phyloP scores from a whole-genome alignment of 805 yeast species.

The Wickerhamomyces bovis region DNA sequence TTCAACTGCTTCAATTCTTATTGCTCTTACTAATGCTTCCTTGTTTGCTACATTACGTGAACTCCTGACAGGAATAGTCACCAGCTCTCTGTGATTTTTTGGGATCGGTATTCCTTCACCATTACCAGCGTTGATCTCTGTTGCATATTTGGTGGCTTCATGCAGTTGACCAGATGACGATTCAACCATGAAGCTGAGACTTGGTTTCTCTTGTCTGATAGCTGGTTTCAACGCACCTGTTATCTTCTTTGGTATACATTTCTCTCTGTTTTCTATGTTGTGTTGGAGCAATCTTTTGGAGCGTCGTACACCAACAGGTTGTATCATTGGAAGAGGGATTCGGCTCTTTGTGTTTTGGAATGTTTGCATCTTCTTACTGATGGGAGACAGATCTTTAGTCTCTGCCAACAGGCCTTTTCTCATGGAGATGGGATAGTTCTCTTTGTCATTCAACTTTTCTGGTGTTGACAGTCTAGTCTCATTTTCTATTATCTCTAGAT shows the following conservation, averaged over 20 bases:
- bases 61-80: conserved; percentile 42
- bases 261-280: neutral
- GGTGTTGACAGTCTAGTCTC: conserved; percentile 6
- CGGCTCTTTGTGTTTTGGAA: conserved; percentile 11
- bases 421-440: conserved; percentile 11
- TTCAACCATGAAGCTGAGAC: conserved; percentile 46
- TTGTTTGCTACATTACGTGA: conserved; percentile 14
- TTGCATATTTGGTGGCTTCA: conserved; percentile 66
- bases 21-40: conserved; percentile 17
- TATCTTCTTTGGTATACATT: conserved; percentile 17
- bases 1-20: neutral
- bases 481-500: conserved; percentile 1
- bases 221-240: conserved; percentile 9
- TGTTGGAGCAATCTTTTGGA: conserved; percentile 14
- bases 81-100: conserved; percentile 48
- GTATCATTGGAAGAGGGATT: conserved; percentile 16
- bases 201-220: conserved; percentile 7
- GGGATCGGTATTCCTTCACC: conserved; percentile 61
- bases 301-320: conserved; percentile 11
- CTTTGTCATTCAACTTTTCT: conserved; percentile 10
- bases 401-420: conserved; percentile 7
- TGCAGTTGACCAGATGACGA: conserved; percentile 52
- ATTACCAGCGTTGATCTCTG: conserved; percentile 58
- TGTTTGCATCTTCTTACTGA: conserved; percentile 6
- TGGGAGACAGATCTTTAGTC: conserved; percentile 9